Conservation (phyloP, 768 basidiomycete genomes). For the Termitomyces bulborhizus region DNA sequence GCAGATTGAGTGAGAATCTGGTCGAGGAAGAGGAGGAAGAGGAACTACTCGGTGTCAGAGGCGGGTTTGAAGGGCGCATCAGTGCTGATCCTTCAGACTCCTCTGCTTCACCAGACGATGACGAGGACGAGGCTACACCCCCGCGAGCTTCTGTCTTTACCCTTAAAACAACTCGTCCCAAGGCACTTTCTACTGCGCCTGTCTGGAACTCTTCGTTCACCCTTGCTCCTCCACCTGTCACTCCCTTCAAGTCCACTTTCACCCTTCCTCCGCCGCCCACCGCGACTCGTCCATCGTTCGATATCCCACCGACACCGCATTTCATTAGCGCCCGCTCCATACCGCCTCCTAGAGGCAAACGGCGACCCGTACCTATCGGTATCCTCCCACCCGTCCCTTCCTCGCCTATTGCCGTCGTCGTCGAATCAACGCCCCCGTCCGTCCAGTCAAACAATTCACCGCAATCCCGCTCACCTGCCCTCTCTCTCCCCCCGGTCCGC, state of each 20-base stretch:
- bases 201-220: constrained; percentile 37
- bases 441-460: not conserved
- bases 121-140: constrained; percentile 27
- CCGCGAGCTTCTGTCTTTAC: constrained; percentile 18
- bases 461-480: constrained; percentile 13
- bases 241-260: constrained; percentile 50
- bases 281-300: constrained; percentile 50
- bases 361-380: constrained; percentile 55
- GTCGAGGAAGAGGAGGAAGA: constrained; percentile 80
- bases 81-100: constrained; percentile 30
- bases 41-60: constrained; percentile 62
- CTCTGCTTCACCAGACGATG: constrained; percentile 39
- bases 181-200: constrained; percentile 22
- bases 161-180: constrained; percentile 19
- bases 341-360: constrained; percentile 40
- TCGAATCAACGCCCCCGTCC: constrained; percentile 20
- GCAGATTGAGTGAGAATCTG: constrained; percentile 72
- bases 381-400: constrained; percentile 67
- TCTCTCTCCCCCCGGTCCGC: constrained; percentile 33
- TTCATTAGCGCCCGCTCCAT: constrained; percentile 30
- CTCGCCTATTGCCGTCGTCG: constrained; percentile 56
- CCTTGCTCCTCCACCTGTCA: constrained; percentile 43
- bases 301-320: constrained; percentile 37
- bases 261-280: constrained; percentile 33
- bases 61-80: constrained; percentile 46